Conservation (phyloP, 495 filamentous ascomycete species). For the Tuber brumale region DNA sequence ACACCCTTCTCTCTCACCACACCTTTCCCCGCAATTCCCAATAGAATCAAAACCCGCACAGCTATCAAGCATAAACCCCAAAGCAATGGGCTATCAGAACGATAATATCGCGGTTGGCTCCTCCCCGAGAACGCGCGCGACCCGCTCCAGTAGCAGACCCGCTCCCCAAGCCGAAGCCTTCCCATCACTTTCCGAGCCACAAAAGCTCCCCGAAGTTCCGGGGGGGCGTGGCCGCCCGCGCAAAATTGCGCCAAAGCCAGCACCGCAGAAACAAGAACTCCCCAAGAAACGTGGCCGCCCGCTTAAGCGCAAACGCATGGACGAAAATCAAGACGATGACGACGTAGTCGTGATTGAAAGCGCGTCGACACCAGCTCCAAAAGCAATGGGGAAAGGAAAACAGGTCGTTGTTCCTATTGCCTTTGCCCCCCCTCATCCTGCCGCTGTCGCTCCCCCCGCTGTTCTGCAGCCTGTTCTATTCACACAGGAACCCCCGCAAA, state of each 20-base stretch:
- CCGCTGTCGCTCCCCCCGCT: neutral
- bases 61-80: conserved; percentile 12
- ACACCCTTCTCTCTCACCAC: neutral
- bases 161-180: conserved; percentile 18
- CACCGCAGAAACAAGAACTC: neutral
- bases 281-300: conserved; percentile 10
- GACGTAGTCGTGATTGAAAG: conserved; percentile 7
- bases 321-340: conserved; percentile 14
- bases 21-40: neutral
- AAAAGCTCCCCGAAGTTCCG: conserved; percentile 4
- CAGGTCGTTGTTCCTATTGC: neutral
- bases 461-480: neutral
- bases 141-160: conserved; percentile 18
- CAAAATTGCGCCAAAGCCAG: neutral
- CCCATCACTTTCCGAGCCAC: conserved; percentile 1
- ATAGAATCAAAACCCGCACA: neutral
- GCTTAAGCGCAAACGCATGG: conserved; percentile 17
- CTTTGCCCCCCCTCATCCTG: neutral
- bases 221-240: conserved; percentile 1
- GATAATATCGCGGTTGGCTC: neutral
- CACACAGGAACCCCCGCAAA: conserved; percentile 10
- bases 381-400: conserved; percentile 27
- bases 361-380: conserved; percentile 4
- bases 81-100: conserved; percentile 19
- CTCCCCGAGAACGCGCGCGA: conserved; percentile 10